A percentile compares a stretch with the other conserved stretches of the same genome.
These are phyloP conservation scores for Trametes cingulata DNA, from an alignment of 768 basidiomycete genomes.

Conservation along the genomic window DNA sequence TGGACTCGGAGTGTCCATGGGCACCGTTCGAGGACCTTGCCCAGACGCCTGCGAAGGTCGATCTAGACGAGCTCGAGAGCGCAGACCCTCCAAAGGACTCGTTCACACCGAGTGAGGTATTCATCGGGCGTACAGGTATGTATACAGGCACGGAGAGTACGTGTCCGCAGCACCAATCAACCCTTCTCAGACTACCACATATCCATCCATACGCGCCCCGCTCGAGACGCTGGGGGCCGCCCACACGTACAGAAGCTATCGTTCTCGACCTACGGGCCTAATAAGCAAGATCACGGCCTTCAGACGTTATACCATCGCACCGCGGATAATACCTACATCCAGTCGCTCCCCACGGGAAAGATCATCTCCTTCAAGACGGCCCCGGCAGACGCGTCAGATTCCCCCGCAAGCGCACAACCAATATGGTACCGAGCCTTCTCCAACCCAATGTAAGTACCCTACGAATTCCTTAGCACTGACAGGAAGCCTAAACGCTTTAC, in stretches of 20 bases:
- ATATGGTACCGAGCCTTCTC: conserved; percentile 64
- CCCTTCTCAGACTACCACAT: conserved; percentile 77
- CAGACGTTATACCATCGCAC: conserved; percentile 77
- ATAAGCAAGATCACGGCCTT: conserved; percentile 75
- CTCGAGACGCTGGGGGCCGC: conserved; percentile 35
- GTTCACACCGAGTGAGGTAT: conserved; percentile 45
- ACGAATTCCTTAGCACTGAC: neutral
- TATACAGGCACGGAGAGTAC: neutral
- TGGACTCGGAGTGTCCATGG: conserved; percentile 80
- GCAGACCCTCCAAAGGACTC: conserved; percentile 38
- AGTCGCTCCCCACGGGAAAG: conserved; percentile 76
- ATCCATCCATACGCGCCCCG: conserved; percentile 68
- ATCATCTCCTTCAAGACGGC: conserved; percentile 70
- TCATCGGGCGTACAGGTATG: conserved; percentile 68
- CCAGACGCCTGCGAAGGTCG: conserved; percentile 36
- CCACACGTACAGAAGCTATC: conserved; percentile 75
- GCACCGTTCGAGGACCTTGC: conserved; percentile 60
- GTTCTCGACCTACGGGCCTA: conserved; percentile 92
- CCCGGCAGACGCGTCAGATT: conserved; percentile 30
- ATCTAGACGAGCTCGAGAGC: conserved; percentile 63
- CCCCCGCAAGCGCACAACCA: conserved; percentile 38
- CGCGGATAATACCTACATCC: conserved; percentile 79
- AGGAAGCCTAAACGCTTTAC: neutral
- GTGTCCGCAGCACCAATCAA: conserved; percentile 22
- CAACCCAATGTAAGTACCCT: conserved; percentile 62